Evolutionary conservation across 257 asterid species (phyloP).

Genomic region (Paulownia fortunei): DNA sequence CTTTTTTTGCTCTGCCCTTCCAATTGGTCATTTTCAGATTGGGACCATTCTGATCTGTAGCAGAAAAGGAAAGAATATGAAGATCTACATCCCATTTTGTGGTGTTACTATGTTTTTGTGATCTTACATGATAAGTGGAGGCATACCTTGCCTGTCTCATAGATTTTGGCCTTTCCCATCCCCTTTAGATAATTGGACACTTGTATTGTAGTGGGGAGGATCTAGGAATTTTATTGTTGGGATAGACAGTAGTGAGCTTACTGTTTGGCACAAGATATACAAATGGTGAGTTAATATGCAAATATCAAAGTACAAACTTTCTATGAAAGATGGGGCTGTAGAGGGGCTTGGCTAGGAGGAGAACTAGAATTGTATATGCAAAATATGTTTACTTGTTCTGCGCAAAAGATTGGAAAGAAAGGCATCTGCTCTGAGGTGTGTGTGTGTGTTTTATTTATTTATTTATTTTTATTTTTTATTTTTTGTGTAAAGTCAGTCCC

Average conservation of each 20-base stretch:
- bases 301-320: constrained; percentile 5
- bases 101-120: constrained; percentile 10
- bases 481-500: no score
- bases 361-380: background rate
- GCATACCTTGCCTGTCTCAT: background rate
- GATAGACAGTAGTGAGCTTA: background rate
- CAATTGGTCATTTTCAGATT: background rate
- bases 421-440: no score
- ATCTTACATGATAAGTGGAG: background rate
- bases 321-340: background rate
- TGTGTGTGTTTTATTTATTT: no score
- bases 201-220: background rate
- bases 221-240: background rate
- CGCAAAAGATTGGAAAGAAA: background rate
- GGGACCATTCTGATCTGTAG: background rate
- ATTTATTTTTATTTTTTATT: background rate
- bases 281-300: background rate
- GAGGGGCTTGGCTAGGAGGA: constrained; percentile 1
- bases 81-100: background rate
- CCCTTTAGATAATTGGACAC: background rate
- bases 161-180: background rate
- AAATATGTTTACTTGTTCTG: background rate
- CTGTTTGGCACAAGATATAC: background rate
- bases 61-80: background rate
- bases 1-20: background rate